phyloP scores from a whole-genome alignment of 768 basidiomycete species.

The Mycena capillaripes region DNA sequence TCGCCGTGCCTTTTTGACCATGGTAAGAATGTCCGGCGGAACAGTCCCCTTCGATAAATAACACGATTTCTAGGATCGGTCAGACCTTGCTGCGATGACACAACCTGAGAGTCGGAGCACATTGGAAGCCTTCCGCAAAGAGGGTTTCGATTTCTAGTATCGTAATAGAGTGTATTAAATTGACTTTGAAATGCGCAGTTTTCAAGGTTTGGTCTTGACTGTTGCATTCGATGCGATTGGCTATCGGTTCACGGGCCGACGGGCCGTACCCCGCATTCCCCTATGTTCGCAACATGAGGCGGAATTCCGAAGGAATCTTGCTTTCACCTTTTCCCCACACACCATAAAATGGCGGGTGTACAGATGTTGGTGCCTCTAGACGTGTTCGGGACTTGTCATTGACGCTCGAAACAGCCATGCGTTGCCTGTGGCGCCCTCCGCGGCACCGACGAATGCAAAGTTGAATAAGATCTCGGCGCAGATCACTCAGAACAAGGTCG shows the following conservation, averaged over 20 bases:
- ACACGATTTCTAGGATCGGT: constrained; percentile 69
- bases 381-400: not conserved
- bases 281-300: too few species aligned
- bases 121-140: constrained; percentile 80
- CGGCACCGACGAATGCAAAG: constrained; percentile 48
- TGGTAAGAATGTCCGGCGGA: constrained; percentile 66
- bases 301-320: too few species aligned
- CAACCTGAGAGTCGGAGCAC: constrained; percentile 71
- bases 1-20: constrained; percentile 80
- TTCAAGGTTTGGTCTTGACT: not conserved
- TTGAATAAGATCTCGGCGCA: constrained; percentile 84
- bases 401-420: constrained; percentile 51
- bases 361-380: constrained; percentile 63
- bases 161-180: constrained; percentile 23
- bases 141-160: constrained; percentile 86
- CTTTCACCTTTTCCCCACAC: not conserved
- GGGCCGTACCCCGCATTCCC: constrained; percentile 23
- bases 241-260: constrained; percentile 1
- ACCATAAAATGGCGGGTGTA: constrained; percentile 64
- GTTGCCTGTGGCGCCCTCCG: constrained; percentile 51
- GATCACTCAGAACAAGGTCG: constrained; percentile 85
- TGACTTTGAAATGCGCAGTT: not conserved
- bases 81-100: constrained; percentile 85
- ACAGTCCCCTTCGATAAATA: not conserved
- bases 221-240: constrained; percentile 18